Evolutionary conservation across 257 asterid species (phyloP).

Genomic region (Nicotiana attenuata): DNA sequence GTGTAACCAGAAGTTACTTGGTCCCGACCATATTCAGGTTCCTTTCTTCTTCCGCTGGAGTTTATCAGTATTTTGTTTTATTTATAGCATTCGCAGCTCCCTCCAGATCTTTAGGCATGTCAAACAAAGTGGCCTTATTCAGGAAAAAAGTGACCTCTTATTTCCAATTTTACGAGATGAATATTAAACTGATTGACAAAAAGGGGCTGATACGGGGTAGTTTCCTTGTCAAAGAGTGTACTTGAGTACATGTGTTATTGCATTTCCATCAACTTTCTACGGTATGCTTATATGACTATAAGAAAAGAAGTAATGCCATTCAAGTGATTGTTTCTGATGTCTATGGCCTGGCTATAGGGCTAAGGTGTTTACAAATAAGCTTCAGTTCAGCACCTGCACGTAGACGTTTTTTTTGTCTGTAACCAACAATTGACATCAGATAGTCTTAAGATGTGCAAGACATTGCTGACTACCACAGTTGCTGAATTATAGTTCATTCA

Average conservation of each 20-base stretch:
- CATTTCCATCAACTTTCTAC: not conserved
- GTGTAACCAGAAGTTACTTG: slow-evolving; percentile 83
- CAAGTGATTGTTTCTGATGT: slow-evolving; percentile 5
- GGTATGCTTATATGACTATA: not conserved
- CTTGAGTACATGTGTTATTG: slow-evolving; percentile 1
- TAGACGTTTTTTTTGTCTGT: not conserved
- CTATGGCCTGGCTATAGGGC: not conserved
- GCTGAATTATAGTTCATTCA: not conserved
- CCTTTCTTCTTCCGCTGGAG: slow-evolving; percentile 3
- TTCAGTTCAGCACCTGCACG: not conserved
- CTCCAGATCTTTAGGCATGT: not conserved
- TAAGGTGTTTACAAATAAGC: not conserved
- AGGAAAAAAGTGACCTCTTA: not conserved
- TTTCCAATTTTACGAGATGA: not conserved
- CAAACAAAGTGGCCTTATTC: not conserved
- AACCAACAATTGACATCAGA: not conserved
- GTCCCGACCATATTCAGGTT: slow-evolving; percentile 99
- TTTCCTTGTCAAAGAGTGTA: not conserved
- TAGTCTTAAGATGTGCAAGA: not conserved
- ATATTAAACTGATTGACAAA: not conserved
- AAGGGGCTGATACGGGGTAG: not conserved
- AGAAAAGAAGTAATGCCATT: not conserved
- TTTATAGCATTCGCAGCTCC: not conserved
- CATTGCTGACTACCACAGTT: not conserved
- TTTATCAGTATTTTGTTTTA: not conserved